Conservation (phyloP, 441 rosid genomes). For the Monsonia emarginata region DNA sequence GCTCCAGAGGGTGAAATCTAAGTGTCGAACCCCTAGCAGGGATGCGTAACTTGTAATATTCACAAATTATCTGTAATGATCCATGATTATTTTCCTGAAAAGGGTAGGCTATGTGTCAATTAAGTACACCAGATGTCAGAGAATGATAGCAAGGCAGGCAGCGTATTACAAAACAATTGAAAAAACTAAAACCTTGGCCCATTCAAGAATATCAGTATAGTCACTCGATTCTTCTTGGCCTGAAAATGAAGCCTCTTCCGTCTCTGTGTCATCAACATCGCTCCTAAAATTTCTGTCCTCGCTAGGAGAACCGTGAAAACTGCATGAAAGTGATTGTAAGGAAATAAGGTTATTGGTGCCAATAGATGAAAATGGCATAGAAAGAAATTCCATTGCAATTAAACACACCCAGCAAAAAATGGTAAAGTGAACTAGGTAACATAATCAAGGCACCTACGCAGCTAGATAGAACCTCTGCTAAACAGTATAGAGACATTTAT, state of each 20-base stretch:
- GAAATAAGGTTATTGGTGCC: neutral
- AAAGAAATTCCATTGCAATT: too few relatives aligned
- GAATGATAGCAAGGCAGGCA: neutral
- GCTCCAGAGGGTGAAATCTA: slow-evolving; percentile 82
- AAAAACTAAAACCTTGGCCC: slow-evolving; percentile 69
- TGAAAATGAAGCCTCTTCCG: slow-evolving; percentile 72
- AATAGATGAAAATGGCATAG: neutral
- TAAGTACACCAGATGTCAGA: slow-evolving; percentile 1
- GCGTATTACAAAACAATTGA: slow-evolving; percentile 5
- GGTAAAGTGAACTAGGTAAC: neutral
- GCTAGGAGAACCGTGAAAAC: slow-evolving; percentile 67
- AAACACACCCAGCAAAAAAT: neutral
- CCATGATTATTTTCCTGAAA: slow-evolving; percentile 71
- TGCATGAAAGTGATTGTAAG: slow-evolving; percentile 28
- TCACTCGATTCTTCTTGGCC: slow-evolving; percentile 70
- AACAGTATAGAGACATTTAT: too few relatives aligned
- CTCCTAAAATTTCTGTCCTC: slow-evolving; percentile 59
- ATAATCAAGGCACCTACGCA: neutral
- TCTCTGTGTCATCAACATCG: slow-evolving; percentile 62
- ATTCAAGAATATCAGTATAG: slow-evolving; percentile 66
- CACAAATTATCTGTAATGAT: slow-evolving; percentile 67
- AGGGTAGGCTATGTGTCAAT: slow-evolving; percentile 15
- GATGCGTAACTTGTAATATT: slow-evolving; percentile 52
- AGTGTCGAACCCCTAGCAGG: slow-evolving; percentile 69
- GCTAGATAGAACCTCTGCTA: neutral